Evolutionary conservation across 768 basidiomycete species (phyloP).

Genomic region (Polyporus arcularius): DNA sequence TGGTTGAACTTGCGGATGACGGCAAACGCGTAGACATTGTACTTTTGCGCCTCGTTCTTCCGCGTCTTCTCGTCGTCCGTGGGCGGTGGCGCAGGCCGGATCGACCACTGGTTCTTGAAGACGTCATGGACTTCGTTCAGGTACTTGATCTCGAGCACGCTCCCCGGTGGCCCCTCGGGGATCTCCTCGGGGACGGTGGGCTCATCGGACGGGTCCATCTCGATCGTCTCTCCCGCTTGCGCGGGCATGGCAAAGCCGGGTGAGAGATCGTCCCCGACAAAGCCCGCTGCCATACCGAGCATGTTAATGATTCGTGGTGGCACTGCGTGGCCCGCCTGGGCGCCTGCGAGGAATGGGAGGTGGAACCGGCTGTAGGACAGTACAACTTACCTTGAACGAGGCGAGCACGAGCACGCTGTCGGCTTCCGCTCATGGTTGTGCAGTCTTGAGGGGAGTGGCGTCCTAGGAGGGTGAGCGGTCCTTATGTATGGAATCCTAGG

Average conservation of each 20-base stretch:
- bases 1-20: conserved; percentile 30
- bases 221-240: conserved; percentile 19
- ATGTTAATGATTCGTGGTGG: background rate
- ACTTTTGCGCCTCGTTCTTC: conserved; percentile 23
- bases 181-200: conserved; percentile 4
- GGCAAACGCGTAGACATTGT: conserved; percentile 29
- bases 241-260: conserved; percentile 21
- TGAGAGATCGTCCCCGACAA: background rate
- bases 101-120: conserved; percentile 23
- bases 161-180: conserved; percentile 21
- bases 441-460: background rate
- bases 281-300: background rate
- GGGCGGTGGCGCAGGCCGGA: conserved; percentile 25
- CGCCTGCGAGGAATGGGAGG: background rate
- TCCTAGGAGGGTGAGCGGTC: background rate
- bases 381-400: background rate
- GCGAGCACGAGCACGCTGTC: background rate
- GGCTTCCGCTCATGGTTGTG: background rate
- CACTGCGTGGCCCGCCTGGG: background rate
- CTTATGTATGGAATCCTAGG: conserved; percentile 1
- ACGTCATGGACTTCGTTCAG: conserved; percentile 26
- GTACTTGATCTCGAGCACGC: conserved; percentile 27
- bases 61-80: conserved; percentile 7
- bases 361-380: background rate
- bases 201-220: conserved; percentile 16